Evolutionary conservation across 177 flowering plant genomes (phyloP).

Genomic region (Tripterygium wilfordii): DNA sequence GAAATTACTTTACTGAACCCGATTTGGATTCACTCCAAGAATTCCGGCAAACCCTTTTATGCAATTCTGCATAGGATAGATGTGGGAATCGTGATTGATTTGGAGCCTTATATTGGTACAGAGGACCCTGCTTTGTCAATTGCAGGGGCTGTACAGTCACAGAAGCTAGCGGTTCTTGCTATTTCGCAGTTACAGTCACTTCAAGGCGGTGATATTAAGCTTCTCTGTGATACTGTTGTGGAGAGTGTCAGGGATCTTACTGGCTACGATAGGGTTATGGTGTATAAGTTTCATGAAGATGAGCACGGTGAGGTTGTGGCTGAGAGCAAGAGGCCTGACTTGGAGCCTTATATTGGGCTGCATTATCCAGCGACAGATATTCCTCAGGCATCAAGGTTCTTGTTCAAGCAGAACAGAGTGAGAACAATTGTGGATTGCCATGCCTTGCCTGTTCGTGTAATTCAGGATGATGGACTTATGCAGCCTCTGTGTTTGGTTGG

Average conservation of each 20-base stretch:
- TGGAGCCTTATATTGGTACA: constrained; percentile 85
- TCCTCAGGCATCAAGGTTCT: constrained; percentile 93
- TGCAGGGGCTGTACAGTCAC: constrained; percentile 96
- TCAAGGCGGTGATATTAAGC: constrained; percentile 81
- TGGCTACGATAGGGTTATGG: constrained; percentile 95
- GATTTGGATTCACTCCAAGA: constrained; percentile 71
- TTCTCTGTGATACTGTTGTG: constrained; percentile 84
- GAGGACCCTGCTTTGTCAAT: constrained; percentile 92
- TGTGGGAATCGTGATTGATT: constrained; percentile 91
- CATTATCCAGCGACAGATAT: constrained; percentile 97
- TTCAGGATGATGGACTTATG: constrained; percentile 71
- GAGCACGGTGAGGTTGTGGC: constrained; percentile 99
- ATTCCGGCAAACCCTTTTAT: constrained; percentile 78
- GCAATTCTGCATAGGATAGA: constrained; percentile 90
- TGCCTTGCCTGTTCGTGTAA: constrained; percentile 54
- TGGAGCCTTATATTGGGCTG: constrained; percentile 87
- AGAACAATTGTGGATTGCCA: constrained; percentile 92
- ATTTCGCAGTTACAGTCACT: constrained; percentile 82
- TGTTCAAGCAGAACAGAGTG: constrained; percentile 90
- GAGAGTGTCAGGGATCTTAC: constrained; percentile 81
- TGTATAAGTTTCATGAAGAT: constrained; percentile 94
- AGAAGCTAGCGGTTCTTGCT: constrained; percentile 89
- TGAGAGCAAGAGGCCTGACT: constrained; percentile 68
- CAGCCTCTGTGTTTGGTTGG: constrained; percentile 90
- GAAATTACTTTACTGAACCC: constrained; percentile 84